These are phyloP conservation scores for Amorphotheca resinae DNA, from an alignment of 495 filamentous ascomycete genomes.

Conservation along the genomic window DNA sequence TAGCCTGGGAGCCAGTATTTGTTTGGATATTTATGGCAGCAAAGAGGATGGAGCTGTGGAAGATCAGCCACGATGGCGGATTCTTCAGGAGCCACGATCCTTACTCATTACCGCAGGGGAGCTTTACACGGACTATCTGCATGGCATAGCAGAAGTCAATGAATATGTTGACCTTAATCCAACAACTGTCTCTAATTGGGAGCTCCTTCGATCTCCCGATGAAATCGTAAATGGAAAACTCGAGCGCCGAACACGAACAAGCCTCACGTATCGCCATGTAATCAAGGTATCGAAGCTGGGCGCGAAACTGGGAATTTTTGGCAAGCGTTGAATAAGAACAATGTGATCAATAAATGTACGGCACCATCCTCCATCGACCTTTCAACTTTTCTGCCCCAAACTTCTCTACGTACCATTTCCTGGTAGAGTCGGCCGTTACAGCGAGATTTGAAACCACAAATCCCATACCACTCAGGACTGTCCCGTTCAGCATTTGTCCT, in stretches of 20 bases:
- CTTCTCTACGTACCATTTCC: constrained; percentile 65
- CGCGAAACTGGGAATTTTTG: constrained; percentile 48
- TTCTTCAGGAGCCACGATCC: constrained; percentile 80
- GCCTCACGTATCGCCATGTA: constrained; percentile 90
- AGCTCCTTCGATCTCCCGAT: constrained; percentile 49
- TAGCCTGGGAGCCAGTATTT: constrained; percentile 63
- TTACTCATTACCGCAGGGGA: constrained; percentile 57
- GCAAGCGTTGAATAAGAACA: constrained; percentile 28
- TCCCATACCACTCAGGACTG: constrained; percentile 49
- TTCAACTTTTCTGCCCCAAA: constrained; percentile 61
- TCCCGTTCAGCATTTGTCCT: constrained; percentile 51
- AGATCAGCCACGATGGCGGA: constrained; percentile 43
- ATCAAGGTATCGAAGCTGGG: constrained; percentile 71
- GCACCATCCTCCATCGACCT: constrained; percentile 73
- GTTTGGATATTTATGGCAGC: constrained; percentile 67
- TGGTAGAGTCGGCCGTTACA: constrained; percentile 64
- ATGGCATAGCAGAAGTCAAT: constrained; percentile 56
- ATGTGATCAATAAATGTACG: constrained; percentile 48
- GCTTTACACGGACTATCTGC: constrained; percentile 61
- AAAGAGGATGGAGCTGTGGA: constrained; percentile 35
- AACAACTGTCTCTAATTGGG: constrained; percentile 72
- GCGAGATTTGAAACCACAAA: constrained; percentile 77
- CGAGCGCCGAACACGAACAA: constrained; percentile 56
- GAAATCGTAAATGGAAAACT: constrained; percentile 45
- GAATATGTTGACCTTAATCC: constrained; percentile 47